Base-by-base conservation (phyloP, 345 rosid species). In the Pugionium cornutum region DNA sequence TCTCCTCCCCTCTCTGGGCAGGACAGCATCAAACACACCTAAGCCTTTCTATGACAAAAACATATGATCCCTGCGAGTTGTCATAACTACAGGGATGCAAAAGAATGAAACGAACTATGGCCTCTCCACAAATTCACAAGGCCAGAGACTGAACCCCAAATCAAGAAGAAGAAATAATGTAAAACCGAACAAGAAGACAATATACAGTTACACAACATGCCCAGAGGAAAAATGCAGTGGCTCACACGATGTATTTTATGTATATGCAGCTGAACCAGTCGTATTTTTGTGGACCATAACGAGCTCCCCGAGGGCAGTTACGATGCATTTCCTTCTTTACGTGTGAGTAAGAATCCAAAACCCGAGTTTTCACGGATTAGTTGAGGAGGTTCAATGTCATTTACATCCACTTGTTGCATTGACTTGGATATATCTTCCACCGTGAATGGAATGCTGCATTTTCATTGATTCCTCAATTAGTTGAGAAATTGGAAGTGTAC, bases 401-500 rank as follows among this genome's bases (percentile, higher is more conserved):
- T 76, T 40, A 94, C 81, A 78, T 90, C 99, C 55, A 89, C 92
- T 83, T 83, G 82, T 67, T 83, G 80, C 91, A 94, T 83, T 43
- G 97, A 83, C 80, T 91, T 94, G 67, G 99, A 94, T 80, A 94
- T 90, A 77, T 94, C 99, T 66, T 94, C 97, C 72, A 89, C 97
- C 6, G 99, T 81, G 78, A 94, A 94, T 2, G 99, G 99, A 34
- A 94, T 94, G 85, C 99, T 94, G 96, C 75, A 54, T 62, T 48
- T 57, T 43, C 27, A 42, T 61, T 72, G 7, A 30, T 59, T 65
- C 3, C 29, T 57, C 58, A 2, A 27, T 60, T 72, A 56, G 62
- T 60, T 42, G 69, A 25, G 11, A 55, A 53, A 37, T 31, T 11
- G 18, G 48, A 50, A 18, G 42, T 41, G 6, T 26, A 63, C 30